Evolutionary conservation across 352 stramenopile genomes (phyloP), one percentile per base, ranked within the genome.

Genomic region (Phytophthora meadii): DNA sequence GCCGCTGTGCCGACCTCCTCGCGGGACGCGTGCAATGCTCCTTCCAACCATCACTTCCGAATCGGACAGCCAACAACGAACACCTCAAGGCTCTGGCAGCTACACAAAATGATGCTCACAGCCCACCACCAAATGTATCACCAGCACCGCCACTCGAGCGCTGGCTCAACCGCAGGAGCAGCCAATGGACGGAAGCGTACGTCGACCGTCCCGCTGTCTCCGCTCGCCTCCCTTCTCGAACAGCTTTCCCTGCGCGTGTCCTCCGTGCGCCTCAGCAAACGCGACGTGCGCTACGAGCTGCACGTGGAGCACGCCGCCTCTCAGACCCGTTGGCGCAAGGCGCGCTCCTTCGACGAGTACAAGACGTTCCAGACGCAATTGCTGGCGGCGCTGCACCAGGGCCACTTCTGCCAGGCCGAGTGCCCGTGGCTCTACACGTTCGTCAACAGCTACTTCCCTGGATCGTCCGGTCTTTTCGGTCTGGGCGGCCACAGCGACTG

Each of bases 201-300:
- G 10, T 9, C 19, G 42, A 6, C 22, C 8, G 14, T 41, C 5
- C 17, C 49, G 1, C 41, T 67, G 22, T 24, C 50, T 4, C 50
- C 59, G 3, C 24, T 44, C 28, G 25, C 50, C 4, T 52, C 36
- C 11, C 15, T 62, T n/a, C 60, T 68, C 8, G 60, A 68, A 28
- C 60, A 68, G 44, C 34, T 68, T 51, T 68, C 60, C n/a, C 60
- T 68, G 5, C 32, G 15, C 17, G 51, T 68, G 14, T 1, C 60
- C 24, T 27, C 60, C 42, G 45, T 52, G 17, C 60, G 60, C 50
- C 44, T 45, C 44, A 46, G 39, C 51, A 68, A 68, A 34, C 51
- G 50, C 60, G 51, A 68, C 42, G 42, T 61, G 15, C 59, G 34
- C 30, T 61, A 67, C 41, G 59, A 67, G 34, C 37, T 42, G n/a